Evolutionary conservation across 768 basidiomycete species (phyloP), one percentile per base, ranked within the genome.

Genomic region (Exsudoporus frostii): DNA sequence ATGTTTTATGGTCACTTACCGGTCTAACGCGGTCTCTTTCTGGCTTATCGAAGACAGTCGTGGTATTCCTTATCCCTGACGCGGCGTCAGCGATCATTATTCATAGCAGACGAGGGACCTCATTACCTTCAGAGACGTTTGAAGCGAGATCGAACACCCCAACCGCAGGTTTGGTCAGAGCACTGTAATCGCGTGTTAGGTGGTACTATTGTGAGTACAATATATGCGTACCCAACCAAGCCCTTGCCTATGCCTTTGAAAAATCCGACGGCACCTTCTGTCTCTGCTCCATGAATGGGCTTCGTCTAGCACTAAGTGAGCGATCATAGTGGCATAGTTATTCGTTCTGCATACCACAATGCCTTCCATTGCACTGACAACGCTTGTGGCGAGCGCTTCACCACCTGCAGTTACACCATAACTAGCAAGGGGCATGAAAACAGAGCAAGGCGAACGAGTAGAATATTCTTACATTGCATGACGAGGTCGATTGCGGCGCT

Each of bases 221-320:
- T 50, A 44, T 40, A 36, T 34, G 27, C 39, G 58, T 69, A 95
- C 92, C 97, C 97, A 49, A 97, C 92, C 44, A 98, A 76, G 19
- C 97, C 94, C 70, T 94, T 96, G 24, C 97, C 97, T 29, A 99
- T 83, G 11, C 97, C 97, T 71, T 97, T 98, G 79, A 98, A 93
- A 73, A 99, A 99, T 4, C 97, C 97, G 25, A 91, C 74, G 0
- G 96, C 95, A 13, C 97, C 97, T 66, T 88, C 95, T 9, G 83
- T 78, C 65, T 98, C 96, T 1, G 97, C 97, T 5, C 97, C 97
- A 71, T 98, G 95, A 41, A 99, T 84, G 3, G 97, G 97, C 65
- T 98, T 97, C 71, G 94, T 87, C 95, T 96, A 60, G 17, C 20
- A 57, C 25, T 20, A 42, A 8, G 50, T 54, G 27, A 64, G 56